Base-by-base conservation (phyloP, 192 early-diverging fungal species). In the Spizellomyces sp. region DNA sequence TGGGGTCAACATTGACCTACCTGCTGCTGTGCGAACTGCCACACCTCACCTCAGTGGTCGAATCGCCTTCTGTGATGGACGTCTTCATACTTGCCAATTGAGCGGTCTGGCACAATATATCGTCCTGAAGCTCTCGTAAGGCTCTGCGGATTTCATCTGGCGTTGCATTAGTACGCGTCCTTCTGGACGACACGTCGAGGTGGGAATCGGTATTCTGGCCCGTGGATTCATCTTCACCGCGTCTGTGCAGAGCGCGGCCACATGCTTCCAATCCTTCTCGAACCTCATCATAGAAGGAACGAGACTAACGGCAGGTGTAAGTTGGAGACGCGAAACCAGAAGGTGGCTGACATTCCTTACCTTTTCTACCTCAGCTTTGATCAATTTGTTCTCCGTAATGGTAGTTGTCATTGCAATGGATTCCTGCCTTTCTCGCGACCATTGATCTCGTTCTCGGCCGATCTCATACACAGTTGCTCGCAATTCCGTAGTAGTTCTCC, bases 51-150 rank as follows among this genome's bases (percentile, higher is more conserved):
- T 36, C 27, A 36, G 1, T 36, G 27, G 27, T 36, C 27, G 27
- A 36, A 36, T 36, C 27, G 27, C 27, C 27, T 3, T 36, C 27
- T 36, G 27, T 36, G 27, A 36, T 36, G 27, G 27, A 36, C 27
- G 27, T 4, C 4, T 64, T 65, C 36, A 65, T 43, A 19, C 52
- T 74, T 27, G 36, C 15, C 64, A 81, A 45, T 54, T 68, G 44
- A 43, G 64, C 74, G 54, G 77, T 62, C 57, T 81, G 79, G 59
- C 75, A 75, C 8, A 78, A 68, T 48, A 84, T 77, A 67, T 84
- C 82, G 59, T 84, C 82, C 48, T 84, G 74, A 22, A 84, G 64
- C 22, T 70, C 74, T 19, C 82, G 70, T 50, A 84, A 63, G 10
- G 62, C 10, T 57, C 67, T 36, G 17, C 82, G 75, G 36, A 84